Evolutionary conservation across 352 stramenopile species (phyloP), one percentile per base, ranked within the genome.

Genomic region (Phytophthora boehmeriae): DNA sequence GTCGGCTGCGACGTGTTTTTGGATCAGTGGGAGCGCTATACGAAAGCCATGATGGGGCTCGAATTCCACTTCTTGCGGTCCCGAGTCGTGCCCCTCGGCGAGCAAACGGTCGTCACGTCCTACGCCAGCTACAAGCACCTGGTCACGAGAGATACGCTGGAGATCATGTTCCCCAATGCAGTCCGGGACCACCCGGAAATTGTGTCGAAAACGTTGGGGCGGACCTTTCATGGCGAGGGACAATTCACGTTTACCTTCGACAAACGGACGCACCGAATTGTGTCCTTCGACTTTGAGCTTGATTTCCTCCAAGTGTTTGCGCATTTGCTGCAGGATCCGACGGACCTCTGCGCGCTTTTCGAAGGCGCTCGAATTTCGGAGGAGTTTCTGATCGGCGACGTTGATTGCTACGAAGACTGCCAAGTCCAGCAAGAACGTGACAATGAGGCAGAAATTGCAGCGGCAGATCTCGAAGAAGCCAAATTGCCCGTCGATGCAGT

Each of bases 21-120:
- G 32, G 59, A 84, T 32, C 73, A 84, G 54, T 88, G 76, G 76
- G 39, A 67, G 35, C 63, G 65, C 23, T 89, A 89, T 62, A 84
- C 78, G 38, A 53, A 58, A 25, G 65, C 75, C 9, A 49, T 85
- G 6, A 65, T 61, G 10, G 68, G 67, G 0, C 53, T 88, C 9
- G 65, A 78, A 23, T 65, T 86, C 25, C 43, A 14, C 20, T 83
- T 69, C 53, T 41, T 78, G 14, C 52, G 55, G 14, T 80, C 67
- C 5, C 54, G 36, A 9, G 71, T 80, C 11, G 41, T 77, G 13
- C 65, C 63, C 3, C 16, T 22, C 1, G 35, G 46, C 2, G 57
- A 36, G 5, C 44, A 34, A 9, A 67, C 75, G 9, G 64, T 85
- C 17, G 75, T 87, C 23, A 75, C 66, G 0, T 76, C 73, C 4